These are phyloP conservation scores for Salix brachista DNA, from an alignment of 345 rosid genomes.

Conservation along the genomic window DNA sequence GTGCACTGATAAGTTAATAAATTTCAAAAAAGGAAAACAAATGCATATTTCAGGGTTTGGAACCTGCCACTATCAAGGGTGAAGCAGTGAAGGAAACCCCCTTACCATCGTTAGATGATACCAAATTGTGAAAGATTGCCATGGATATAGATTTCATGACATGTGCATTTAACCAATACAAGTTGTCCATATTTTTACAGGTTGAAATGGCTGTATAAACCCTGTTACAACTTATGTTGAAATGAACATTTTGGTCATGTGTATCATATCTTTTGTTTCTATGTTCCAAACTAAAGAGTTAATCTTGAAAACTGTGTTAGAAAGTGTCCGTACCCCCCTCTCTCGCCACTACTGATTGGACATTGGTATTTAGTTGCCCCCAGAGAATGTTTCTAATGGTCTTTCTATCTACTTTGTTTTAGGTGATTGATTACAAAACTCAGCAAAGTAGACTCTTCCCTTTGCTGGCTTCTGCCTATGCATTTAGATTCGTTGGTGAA, in stretches of 20 bases:
- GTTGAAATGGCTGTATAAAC: not conserved
- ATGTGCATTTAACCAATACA: not conserved
- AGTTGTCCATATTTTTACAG: not conserved
- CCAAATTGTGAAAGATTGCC: not conserved
- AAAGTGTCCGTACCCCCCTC: not conserved
- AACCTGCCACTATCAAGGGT: not conserved
- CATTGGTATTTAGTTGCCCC: not conserved
- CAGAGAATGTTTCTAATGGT: slow-evolving; percentile 10
- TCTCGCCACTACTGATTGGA: not conserved
- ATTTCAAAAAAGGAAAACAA: not conserved
- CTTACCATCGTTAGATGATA: not conserved
- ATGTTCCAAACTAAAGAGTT: not conserved
- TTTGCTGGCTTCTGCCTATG: slow-evolving; percentile 98
- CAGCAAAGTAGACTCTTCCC: slow-evolving; percentile 97
- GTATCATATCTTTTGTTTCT: not conserved
- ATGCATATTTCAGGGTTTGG: not conserved
- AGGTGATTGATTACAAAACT: slow-evolving; percentile 97
- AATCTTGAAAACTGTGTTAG: not conserved
- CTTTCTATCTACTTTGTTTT: slow-evolving; percentile 19
- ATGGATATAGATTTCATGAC: not conserved
- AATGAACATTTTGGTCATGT: not conserved
- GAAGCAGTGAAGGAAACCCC: not conserved
- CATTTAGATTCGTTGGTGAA: slow-evolving; percentile 95
- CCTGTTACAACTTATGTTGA: slow-evolving; percentile 6
- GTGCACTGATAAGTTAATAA: not conserved